Evolutionary conservation across 202 grass and related monocot genomes (phyloP), one percentile per base, ranked within the genome.

Genomic region (Digitaria exilis): DNA sequence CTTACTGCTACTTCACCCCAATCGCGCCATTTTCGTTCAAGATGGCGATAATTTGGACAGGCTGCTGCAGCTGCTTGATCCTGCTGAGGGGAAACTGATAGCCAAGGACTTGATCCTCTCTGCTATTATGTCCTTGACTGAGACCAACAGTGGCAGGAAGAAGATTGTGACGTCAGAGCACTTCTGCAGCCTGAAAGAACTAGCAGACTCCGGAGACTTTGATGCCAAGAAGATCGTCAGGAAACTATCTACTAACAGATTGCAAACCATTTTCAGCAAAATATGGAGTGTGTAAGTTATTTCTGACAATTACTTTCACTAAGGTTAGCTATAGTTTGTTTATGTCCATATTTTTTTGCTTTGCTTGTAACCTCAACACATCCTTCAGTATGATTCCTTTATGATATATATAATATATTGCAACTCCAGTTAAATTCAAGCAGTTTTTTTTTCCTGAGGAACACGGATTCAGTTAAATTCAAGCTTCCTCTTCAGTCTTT

Each of bases 211-310:
- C 13, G 96, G 89, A 0, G 89, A 89, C n/a, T 57, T 76, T 0
- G 91, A 98, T 41, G 96, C 96, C 0, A 95, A 89, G 76, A 95
- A 88, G 61, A 81, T 93, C 19, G 71, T 98, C 45, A 98, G 93
- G 87, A 98, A 93, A 78, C 89, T 98, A 51, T 89, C 87, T 35
- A 75, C 69, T 73, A 98, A 78, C 89, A 95, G 82, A 83, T 62
- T 95, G 30, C 87, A 90, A 52, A 88, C 85, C 4, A 91, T 95
- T 35, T 77, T 93, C 57, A 88, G 87, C 54, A 92, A 92, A 85
- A 98, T 98, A 82, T 98, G 92, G 96, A 92, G 87, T 73, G 76
- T 46, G n/a, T 95, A 81, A 90, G 60, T 86, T 97, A 86, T 78
- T 21, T 29, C 54, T 83, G 29, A 66, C 75, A n/a, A 6, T 11